Base-by-base conservation (phyloP, 305 asterid species). In the Solanum chacoense region DNA sequence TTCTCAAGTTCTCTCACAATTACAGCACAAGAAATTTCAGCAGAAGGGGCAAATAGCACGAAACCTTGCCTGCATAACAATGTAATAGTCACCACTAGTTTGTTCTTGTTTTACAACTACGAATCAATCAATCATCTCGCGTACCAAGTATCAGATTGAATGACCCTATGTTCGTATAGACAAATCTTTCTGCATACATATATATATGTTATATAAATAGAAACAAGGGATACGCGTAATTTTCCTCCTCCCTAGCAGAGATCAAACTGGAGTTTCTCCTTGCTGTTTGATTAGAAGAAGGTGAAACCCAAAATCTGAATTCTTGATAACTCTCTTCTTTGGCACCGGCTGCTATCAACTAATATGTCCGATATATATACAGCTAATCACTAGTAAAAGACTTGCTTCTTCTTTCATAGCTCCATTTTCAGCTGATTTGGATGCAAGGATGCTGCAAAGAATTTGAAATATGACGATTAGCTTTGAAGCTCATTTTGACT, bases 301-400 rank as follows among this genome's bases (percentile, higher is more conserved):
- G 69, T 11, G 73, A 83, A 83, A 83, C 22, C 38, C 73, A 3
- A 31, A 83, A 11, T 31, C 42, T 81, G 13, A 80, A 28, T 29
- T 28, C 69, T 83, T 83, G 73, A 29, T 1, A 50, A 83, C 42
- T 50, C 73, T 50, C 86, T 45, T 45, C 40, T 83, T 42, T 6
- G 31, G 45, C 20, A 32, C 45, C 14, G 7, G 74, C 42, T 83
- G 73, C 73, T 83, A 83, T 31, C 42, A 83, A 50, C 87, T 83
- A 83, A 20, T 91, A 92, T 85, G 92, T 91, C 92, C 93, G 91
- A 90, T 88, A 93, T 83, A 50, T 83, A 83, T 12, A 83, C 87
- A 83, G 73, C 87, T 83, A 50, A 50, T 24, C 86, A 50, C 40
- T 86, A 29, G 22, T 83, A 83, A 83, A 50, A 38, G 72, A 50